Evolutionary conservation across 352 stramenopile genomes (phyloP).

Genomic region (Pythium aquatile): DNA sequence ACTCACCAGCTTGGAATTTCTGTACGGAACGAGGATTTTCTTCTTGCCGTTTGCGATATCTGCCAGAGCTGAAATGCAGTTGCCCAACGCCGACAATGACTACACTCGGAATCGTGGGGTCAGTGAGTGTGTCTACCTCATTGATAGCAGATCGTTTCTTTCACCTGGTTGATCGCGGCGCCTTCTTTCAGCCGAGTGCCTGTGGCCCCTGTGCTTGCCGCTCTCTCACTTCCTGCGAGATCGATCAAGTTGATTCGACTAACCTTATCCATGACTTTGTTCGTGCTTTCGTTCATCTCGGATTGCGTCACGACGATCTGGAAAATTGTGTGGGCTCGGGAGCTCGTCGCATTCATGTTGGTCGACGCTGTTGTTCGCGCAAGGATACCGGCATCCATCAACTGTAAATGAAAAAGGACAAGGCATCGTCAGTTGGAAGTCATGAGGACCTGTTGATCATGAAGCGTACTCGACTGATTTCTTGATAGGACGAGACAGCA

Average conservation of each 20-base stretch:
- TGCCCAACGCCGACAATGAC: slow-evolving; percentile 88
- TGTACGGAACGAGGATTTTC: slow-evolving; percentile 86
- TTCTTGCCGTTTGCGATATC: slow-evolving; percentile 87
- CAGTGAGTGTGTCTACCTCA: neutral
- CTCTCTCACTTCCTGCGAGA: slow-evolving; percentile 89
- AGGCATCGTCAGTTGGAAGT: neutral
- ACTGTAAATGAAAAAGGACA: slow-evolving; percentile 27
- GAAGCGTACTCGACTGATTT: slow-evolving; percentile 62
- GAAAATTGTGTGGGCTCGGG: slow-evolving; percentile 80
- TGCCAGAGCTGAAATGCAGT: slow-evolving; percentile 91
- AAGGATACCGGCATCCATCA: slow-evolving; percentile 85
- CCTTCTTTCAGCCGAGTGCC: slow-evolving; percentile 90
- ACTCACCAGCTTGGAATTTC: slow-evolving; percentile 90
- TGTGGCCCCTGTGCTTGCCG: slow-evolving; percentile 87
- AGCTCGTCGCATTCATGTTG: slow-evolving; percentile 88
- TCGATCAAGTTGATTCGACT: slow-evolving; percentile 90
- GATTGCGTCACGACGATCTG: slow-evolving; percentile 85
- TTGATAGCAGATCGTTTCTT: neutral
- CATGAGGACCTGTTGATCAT: neutral
- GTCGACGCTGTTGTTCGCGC: slow-evolving; percentile 81
- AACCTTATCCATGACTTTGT: slow-evolving; percentile 83
- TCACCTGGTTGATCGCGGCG: slow-evolving; percentile 91
- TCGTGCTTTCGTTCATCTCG: slow-evolving; percentile 59
- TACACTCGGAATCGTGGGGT: slow-evolving; percentile 10
- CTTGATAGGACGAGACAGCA: slow-evolving; percentile 76